phyloP scores from a whole-genome alignment of 2,329 filamentous ascomycete species.

The Whalleya microplaca region DNA sequence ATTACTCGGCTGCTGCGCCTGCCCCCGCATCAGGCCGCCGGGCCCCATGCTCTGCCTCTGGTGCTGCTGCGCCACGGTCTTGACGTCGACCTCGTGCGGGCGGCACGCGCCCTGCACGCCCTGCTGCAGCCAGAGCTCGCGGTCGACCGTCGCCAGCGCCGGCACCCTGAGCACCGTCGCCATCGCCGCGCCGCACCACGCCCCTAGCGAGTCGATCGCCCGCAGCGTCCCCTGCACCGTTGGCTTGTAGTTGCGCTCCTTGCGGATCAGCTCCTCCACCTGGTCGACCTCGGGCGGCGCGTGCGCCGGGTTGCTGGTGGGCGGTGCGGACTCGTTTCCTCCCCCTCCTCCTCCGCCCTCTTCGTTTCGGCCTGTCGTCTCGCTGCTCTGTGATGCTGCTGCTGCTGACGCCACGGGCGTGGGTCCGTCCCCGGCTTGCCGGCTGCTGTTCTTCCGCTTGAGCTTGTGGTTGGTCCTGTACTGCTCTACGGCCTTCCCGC shows the following conservation, averaged over 20 bases:
- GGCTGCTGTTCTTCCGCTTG: slow-evolving; percentile 37
- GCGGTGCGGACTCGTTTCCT: slow-evolving; percentile 37
- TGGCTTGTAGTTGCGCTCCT: slow-evolving; percentile 44
- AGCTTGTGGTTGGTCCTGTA: slow-evolving; percentile 51
- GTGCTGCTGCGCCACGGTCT: no score
- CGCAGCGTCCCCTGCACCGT: slow-evolving; percentile 62
- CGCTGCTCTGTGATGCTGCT: no score
- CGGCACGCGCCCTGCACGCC: slow-evolving; percentile 65
- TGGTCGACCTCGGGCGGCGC: slow-evolving; percentile 55
- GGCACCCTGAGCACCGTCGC: slow-evolving; percentile 69
- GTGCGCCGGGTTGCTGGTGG: slow-evolving; percentile 44
- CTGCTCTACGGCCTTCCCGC: slow-evolving; percentile 68
- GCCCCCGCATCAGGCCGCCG: slow-evolving; percentile 51
- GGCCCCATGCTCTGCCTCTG: slow-evolving; percentile 69
- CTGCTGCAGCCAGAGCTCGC: slow-evolving; percentile 71
- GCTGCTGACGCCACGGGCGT: slow-evolving; percentile 25
- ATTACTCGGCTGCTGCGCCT: slow-evolving; percentile 45
- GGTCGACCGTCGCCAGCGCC: slow-evolving; percentile 70
- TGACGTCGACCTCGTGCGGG: slow-evolving; percentile 61
- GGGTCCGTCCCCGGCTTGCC: slow-evolving; percentile 28
- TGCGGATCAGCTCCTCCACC: slow-evolving; percentile 61
- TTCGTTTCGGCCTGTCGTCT: slow-evolving; percentile 21
- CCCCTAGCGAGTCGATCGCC: slow-evolving; percentile 69
- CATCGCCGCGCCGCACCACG: slow-evolving; percentile 76
- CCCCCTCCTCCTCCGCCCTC: slow-evolving; percentile 20